phyloP scores from a whole-genome alignment of 2,329 filamentous ascomycete species.

The Ophidiomyces ophidiicola region DNA sequence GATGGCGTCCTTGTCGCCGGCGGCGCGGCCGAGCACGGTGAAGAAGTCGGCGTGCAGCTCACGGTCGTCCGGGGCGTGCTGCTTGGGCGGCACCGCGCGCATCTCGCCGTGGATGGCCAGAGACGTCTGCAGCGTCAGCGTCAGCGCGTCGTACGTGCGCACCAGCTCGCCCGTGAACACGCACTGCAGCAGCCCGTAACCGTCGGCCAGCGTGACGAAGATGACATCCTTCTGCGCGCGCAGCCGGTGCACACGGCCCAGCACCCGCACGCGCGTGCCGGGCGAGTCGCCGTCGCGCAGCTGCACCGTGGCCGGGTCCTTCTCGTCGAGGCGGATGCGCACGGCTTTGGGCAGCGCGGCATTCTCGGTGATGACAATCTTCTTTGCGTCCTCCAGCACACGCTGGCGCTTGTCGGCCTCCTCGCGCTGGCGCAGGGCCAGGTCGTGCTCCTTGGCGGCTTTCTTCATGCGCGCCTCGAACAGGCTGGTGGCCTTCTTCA shows the following conservation, averaged over 20 bases:
- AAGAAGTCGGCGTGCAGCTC: constrained; percentile 88
- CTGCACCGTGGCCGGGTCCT: constrained; percentile 47
- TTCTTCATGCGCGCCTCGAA: constrained; percentile 74
- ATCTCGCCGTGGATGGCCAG: constrained; percentile 75
- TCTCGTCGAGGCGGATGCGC: constrained; percentile 64
- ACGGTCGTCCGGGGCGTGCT: constrained; percentile 68
- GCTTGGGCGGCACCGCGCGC: constrained; percentile 63
- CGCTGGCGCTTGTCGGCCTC: constrained; percentile 58
- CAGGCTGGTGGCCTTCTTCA: constrained; percentile 71
- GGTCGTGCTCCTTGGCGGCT: constrained; percentile 61
- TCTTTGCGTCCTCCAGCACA: constrained; percentile 71
- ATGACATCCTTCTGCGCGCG: constrained; percentile 71
- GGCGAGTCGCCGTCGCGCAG: constrained; percentile 34
- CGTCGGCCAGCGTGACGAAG: constrained; percentile 77
- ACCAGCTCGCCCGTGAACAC: constrained; percentile 69
- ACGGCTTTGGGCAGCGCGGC: constrained; percentile 58
- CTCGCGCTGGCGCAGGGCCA: constrained; percentile 59
- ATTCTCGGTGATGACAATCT: constrained; percentile 60
- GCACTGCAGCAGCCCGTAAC: constrained; percentile 75
- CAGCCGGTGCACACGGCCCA: constrained; percentile 71
- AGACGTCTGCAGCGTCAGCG: constrained; percentile 75
- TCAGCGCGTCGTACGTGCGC: constrained; percentile 83
- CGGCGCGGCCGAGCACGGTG: constrained; percentile 63
- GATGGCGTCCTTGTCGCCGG: constrained; percentile 79
- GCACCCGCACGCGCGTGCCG: constrained; percentile 65